Conservation (phyloP, 2,329 filamentous ascomycete species). For the Tolypocladium ovalisporum region DNA sequence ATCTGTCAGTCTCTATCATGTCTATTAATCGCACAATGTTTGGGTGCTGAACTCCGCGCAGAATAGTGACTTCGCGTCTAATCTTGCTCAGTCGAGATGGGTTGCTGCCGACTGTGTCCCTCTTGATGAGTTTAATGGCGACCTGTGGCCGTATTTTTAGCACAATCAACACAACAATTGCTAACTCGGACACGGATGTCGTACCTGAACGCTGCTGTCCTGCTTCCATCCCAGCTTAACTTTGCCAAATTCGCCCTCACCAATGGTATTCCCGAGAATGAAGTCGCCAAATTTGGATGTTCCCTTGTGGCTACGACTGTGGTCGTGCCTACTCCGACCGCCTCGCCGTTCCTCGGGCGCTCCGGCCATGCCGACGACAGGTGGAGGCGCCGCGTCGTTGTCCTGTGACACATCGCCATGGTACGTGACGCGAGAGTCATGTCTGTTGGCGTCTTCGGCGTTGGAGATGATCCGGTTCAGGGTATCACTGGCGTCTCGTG, state of each 20-base stretch:
- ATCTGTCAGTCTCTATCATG: constrained; percentile 94
- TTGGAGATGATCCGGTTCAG: constrained; percentile 58
- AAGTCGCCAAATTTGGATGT: constrained; percentile 86
- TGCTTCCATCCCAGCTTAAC: constrained; percentile 98
- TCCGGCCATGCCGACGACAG: constrained; percentile 31
- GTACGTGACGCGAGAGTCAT: constrained; percentile 10
- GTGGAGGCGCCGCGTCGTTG: constrained; percentile 33
- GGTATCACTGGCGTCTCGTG: constrained; percentile 68
- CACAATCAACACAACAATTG: background rate
- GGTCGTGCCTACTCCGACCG: constrained; percentile 48
- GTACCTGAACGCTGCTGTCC: constrained; percentile 75
- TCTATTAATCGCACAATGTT: constrained; percentile 97
- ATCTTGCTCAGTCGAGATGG: constrained; percentile 89
- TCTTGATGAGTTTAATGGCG: constrained; percentile 93
- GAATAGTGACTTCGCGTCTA: constrained; percentile 89
- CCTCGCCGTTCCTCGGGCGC: constrained; percentile 36
- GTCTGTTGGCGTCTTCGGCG: constrained; percentile 19
- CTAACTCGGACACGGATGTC: constrained; percentile 4
- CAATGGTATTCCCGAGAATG: constrained; percentile 87
- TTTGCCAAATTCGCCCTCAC: constrained; percentile 97
- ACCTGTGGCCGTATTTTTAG: constrained; percentile 46
- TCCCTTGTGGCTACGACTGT: constrained; percentile 47
- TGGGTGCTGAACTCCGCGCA: constrained; percentile 78
- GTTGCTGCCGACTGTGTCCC: constrained; percentile 81
- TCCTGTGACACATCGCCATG: constrained; percentile 13